A percentile compares a stretch with the other conserved stretches of the same genome.
phyloP scores from a whole-genome alignment of 768 basidiomycete species.

The Hericium alpestre region DNA sequence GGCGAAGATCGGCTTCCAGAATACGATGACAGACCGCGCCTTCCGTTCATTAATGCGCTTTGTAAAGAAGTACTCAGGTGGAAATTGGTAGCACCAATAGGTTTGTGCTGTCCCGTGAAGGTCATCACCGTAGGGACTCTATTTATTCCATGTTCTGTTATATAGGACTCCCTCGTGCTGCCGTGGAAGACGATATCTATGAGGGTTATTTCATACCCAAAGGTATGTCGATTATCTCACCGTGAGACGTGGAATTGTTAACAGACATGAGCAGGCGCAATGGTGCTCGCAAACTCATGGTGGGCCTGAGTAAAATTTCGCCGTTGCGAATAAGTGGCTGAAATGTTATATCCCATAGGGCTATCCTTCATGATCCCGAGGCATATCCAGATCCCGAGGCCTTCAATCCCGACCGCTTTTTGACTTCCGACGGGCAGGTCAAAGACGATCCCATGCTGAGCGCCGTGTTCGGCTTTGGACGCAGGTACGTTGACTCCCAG shows the following conservation, averaged over 20 bases:
- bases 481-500: background rate
- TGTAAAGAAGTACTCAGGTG: slow-evolving; percentile 18
- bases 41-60: slow-evolving; percentile 19
- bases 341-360: background rate
- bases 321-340: background rate
- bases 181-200: background rate
- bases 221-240: background rate
- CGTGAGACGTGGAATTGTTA: too few relatives aligned
- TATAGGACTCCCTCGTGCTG: background rate
- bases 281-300: background rate
- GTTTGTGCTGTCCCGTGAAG: background rate
- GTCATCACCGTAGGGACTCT: background rate
- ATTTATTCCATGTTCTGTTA: background rate
- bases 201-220: background rate
- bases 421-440: background rate
- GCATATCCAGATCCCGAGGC: slow-evolving; percentile 26
- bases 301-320: background rate
- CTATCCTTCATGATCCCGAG: slow-evolving; percentile 22
- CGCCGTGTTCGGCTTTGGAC: background rate
- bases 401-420: slow-evolving; percentile 30
- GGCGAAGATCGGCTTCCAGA: slow-evolving; percentile 16
- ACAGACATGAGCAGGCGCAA: background rate
- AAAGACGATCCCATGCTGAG: background rate
- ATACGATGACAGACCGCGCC: slow-evolving; percentile 15
- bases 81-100: slow-evolving; percentile 7